Conservation (phyloP, 108 stramenopile genomes). For the Conticribra weissflogii region DNA sequence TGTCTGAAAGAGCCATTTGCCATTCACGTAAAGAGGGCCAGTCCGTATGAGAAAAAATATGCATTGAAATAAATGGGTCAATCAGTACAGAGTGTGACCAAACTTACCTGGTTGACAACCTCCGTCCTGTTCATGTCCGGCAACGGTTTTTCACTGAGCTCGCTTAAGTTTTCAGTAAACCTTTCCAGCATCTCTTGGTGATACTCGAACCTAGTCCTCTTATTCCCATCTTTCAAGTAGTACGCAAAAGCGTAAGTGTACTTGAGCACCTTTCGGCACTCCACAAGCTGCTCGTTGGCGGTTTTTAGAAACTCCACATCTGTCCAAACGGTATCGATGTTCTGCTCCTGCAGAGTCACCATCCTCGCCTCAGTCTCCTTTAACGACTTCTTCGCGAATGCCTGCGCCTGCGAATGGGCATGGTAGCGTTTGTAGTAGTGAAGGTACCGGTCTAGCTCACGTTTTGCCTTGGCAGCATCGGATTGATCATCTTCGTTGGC, state of each 20-base stretch:
- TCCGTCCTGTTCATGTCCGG: conserved; percentile 92
- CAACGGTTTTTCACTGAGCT: conserved; percentile 84
- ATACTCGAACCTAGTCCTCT: conserved; percentile 95
- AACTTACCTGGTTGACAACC: conserved; percentile 88
- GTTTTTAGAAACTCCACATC: conserved; percentile 97
- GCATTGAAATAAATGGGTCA: no score
- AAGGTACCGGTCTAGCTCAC: conserved; percentile 97
- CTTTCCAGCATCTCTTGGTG: conserved; percentile 98
- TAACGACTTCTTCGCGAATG: conserved; percentile 90
- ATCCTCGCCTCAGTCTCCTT: conserved; percentile 89
- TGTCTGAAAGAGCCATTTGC: conserved; percentile 56
- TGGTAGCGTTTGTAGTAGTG: conserved; percentile 99
- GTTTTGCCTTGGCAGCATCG: conserved; percentile 87
- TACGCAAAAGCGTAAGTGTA: conserved; percentile 95
- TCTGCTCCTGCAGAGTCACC: conserved; percentile 92
- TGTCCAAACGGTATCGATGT: conserved; percentile 78
- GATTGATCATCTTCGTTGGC: conserved; percentile 56
- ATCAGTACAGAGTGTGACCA: no score
- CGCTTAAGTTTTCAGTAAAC: conserved; percentile 93
- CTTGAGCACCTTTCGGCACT: conserved; percentile 97
- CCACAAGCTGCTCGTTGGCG: conserved; percentile 95
- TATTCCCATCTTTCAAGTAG: conserved; percentile 68
- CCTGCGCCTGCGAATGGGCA: conserved; percentile 91
- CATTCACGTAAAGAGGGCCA: no score
- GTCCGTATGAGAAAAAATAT: no score